These are phyloP conservation scores for Candolleomyces eurysporus DNA, from an alignment of 768 basidiomycete genomes.

Conservation along the genomic window DNA sequence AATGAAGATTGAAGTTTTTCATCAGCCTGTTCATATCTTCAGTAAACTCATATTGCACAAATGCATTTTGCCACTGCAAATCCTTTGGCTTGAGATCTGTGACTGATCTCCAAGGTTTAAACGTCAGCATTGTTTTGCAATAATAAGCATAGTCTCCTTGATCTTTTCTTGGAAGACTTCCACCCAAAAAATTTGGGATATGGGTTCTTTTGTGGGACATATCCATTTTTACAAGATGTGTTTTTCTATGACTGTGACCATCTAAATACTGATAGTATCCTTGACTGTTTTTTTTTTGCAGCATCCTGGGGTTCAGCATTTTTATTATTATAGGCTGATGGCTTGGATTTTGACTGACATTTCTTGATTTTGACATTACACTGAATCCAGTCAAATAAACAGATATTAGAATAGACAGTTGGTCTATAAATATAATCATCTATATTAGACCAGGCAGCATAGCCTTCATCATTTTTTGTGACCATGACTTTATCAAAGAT, in stretches of 20 bases:
- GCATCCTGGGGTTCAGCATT: no score
- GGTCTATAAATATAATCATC: conserved; percentile 33
- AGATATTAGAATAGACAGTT: conserved; percentile 12
- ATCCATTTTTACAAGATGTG: no score
- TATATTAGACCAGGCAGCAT: conserved; percentile 21
- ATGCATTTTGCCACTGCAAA: conserved; percentile 21
- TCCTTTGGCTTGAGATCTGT: conserved; percentile 16
- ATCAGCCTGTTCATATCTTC: conserved; percentile 16
- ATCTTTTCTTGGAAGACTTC: background rate
- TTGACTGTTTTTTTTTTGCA: no score
- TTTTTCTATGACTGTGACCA: no score
- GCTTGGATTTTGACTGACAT: no score
- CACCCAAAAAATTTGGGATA: background rate
- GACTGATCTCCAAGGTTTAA: conserved; percentile 25
- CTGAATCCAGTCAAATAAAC: conserved; percentile 27
- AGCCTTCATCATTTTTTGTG: conserved; percentile 14
- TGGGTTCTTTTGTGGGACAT: no score
- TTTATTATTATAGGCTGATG: no score
- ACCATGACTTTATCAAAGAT: conserved; percentile 16
- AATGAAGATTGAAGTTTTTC: conserved; percentile 27
- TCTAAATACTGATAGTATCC: no score
- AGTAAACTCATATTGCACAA: conserved; percentile 16
- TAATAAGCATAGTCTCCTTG: conserved; percentile 28
- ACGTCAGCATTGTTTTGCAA: conserved; percentile 30
- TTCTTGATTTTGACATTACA: conserved; percentile 8